A percentile compares a stretch with the other conserved stretches of the same genome.
These are phyloP conservation scores for Phytophthora niederhauseri DNA, from an alignment of 352 stramenopile species.

Conservation along the genomic window DNA sequence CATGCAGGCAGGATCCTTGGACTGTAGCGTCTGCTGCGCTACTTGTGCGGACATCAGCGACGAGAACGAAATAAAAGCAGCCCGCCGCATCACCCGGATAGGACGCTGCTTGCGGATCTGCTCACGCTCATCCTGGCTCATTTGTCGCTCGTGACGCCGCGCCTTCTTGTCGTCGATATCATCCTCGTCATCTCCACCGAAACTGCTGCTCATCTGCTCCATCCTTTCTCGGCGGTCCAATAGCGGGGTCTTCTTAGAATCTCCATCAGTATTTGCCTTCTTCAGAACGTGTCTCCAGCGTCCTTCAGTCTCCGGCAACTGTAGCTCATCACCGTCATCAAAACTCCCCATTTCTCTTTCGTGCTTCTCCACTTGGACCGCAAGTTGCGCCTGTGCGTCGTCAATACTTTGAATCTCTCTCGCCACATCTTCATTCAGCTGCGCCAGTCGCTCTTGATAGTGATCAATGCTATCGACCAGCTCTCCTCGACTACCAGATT, in stretches of 20 bases:
- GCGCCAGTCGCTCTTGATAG: constrained; percentile 58
- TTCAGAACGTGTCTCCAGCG: constrained; percentile 12
- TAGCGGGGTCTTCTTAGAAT: constrained; percentile 27
- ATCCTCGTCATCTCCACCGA: constrained; percentile 25
- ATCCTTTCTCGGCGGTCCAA: constrained; percentile 17
- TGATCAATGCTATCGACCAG: constrained; percentile 68
- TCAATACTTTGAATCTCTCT: constrained; percentile 73
- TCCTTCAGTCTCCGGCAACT: constrained; percentile 19
- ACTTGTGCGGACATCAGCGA: constrained; percentile 75
- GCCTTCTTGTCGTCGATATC: constrained; percentile 41
- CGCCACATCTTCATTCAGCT: constrained; percentile 63
- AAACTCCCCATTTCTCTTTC: constrained; percentile 30
- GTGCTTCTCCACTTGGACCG: constrained; percentile 43
- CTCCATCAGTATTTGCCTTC: constrained; percentile 18
- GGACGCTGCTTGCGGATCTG: constrained; percentile 50
- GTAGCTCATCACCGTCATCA: constrained; percentile 27
- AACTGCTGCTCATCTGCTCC: constrained; percentile 26
- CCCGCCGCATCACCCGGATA: constrained; percentile 66
- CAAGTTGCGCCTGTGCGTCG: constrained; percentile 54
- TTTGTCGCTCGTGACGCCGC: constrained; percentile 40
- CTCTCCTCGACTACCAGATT: constrained; percentile 37
- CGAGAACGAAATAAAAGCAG: constrained; percentile 81
- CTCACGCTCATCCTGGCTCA: constrained; percentile 59
- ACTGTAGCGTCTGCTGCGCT: constrained; percentile 72
- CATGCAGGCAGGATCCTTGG: constrained; percentile 61